phyloP scores from a whole-genome alignment of 2,329 filamentous ascomycete species.

The Phymatotrichopsis omnivora region DNA sequence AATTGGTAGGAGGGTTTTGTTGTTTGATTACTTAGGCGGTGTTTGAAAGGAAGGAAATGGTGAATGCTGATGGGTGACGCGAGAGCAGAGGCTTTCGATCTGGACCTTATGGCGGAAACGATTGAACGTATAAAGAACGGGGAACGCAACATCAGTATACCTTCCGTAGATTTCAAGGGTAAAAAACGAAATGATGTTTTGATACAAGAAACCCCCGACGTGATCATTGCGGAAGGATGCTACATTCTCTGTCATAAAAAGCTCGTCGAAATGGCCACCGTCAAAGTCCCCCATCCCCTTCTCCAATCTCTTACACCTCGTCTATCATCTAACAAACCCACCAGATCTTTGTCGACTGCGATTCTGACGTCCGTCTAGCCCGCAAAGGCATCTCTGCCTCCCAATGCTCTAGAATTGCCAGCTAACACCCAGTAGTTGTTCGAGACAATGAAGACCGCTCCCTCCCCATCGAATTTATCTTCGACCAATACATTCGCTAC shows the following conservation, averaged over 20 bases:
- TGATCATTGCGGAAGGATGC: slow-evolving; percentile 28
- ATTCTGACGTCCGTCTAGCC: slow-evolving; percentile 26
- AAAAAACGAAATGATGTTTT: slow-evolving; percentile 15
- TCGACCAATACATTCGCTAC: slow-evolving; percentile 29
- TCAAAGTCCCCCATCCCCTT: too few species aligned
- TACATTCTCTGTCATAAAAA: slow-evolving; percentile 27
- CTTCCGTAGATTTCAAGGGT: slow-evolving; percentile 16
- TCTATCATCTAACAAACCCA: not conserved
- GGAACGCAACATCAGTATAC: slow-evolving; percentile 15
- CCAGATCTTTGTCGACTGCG: slow-evolving; percentile 27
- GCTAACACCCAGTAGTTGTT: slow-evolving; percentile 17
- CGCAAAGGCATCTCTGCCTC: slow-evolving; percentile 11
- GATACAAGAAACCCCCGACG: slow-evolving; percentile 18
- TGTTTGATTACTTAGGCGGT: not conserved
- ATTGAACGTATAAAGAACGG: slow-evolving; percentile 19
- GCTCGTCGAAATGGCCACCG: slow-evolving; percentile 26
- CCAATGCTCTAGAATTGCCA: not conserved
- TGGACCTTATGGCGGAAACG: slow-evolving; percentile 26
- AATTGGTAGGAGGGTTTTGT: slow-evolving; percentile 21
- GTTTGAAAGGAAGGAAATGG: slow-evolving; percentile 6
- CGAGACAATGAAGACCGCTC: slow-evolving; percentile 23
- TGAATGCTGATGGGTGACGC: slow-evolving; percentile 7
- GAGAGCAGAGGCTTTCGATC: slow-evolving; percentile 25
- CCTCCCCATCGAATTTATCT: slow-evolving; percentile 28
- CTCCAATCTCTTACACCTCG: not conserved